Evolutionary conservation across 345 rosid genomes (phyloP).

Genomic region (Carallia brachiata): DNA sequence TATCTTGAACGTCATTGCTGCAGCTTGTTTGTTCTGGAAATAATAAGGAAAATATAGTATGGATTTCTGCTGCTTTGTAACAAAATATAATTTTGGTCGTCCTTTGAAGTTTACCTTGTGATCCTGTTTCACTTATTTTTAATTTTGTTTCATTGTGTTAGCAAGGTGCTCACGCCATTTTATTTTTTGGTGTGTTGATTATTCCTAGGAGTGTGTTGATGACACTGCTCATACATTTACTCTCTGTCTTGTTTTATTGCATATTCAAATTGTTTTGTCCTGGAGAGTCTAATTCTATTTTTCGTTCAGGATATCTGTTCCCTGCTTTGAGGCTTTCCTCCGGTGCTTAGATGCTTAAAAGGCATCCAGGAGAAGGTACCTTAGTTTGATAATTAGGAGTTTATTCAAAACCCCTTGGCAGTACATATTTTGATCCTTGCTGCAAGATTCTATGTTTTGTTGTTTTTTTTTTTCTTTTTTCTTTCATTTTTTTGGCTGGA

Average conservation of each 20-base stretch:
- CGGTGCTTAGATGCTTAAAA: conserved; percentile 73
- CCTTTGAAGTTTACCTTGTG: conserved; percentile 21
- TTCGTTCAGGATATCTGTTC: conserved; percentile 79
- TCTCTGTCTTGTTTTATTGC: conserved; percentile 3
- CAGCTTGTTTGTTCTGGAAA: conserved; percentile 22
- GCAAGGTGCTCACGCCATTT: background rate
- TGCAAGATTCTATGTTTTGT: background rate
- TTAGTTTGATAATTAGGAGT: conserved; percentile 76
- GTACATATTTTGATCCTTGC: conserved; percentile 19
- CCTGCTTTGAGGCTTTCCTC: conserved; percentile 79
- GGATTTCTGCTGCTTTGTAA: conserved; percentile 18
- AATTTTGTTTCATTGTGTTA: background rate
- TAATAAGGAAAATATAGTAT: conserved; percentile 8
- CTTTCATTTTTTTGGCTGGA: background rate
- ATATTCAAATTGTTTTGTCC: conserved; percentile 25
- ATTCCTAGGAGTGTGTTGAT: background rate
- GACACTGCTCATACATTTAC: conserved; percentile 1
- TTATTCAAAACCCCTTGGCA: conserved; percentile 33
- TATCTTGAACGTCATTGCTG: conserved; percentile 16
- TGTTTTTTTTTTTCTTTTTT: background rate
- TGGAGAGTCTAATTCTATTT: conserved; percentile 69
- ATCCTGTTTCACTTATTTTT: conserved; percentile 11
- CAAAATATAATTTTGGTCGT: conserved; percentile 14
- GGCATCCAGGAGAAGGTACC: conserved; percentile 99
- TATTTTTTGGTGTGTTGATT: too few species aligned